phyloP scores from a whole-genome alignment of 2,329 filamentous ascomycete genomes.

The Geoglossum cookeanum region DNA sequence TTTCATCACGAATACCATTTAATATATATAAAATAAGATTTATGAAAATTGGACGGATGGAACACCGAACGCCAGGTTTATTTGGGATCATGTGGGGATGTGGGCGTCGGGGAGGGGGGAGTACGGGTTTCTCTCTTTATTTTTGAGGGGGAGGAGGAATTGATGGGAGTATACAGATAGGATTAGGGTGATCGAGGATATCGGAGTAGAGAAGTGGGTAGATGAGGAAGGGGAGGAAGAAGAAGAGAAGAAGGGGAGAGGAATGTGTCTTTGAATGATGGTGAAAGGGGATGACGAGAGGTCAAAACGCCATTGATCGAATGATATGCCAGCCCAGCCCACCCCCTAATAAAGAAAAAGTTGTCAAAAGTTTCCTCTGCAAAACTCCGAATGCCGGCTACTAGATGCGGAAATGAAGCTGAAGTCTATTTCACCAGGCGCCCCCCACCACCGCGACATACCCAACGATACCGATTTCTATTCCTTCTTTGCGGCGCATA shows the following conservation, averaged over 20 bases:
- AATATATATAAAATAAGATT: too few species aligned
- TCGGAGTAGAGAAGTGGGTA: too few species aligned
- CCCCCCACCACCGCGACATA: background rate
- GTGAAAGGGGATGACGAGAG: background rate
- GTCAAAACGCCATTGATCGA: background rate
- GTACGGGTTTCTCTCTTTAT: too few species aligned
- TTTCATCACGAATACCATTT: too few species aligned
- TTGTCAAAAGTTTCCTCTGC: background rate
- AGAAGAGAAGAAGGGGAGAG: background rate
- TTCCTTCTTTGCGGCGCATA: background rate
- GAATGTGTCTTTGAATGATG: too few species aligned
- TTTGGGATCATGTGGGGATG: too few species aligned
- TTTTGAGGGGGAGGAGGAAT: too few species aligned
- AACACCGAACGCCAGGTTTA: too few species aligned
- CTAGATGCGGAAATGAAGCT: background rate
- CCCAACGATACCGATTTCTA: background rate
- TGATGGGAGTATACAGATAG: too few species aligned
- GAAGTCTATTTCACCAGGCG: background rate
- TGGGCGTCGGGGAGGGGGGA: too few species aligned
- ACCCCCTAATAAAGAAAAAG: too few species aligned
- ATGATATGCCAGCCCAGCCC: background rate
- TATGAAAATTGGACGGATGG: too few species aligned
- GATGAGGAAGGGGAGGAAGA: background rate
- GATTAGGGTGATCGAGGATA: background rate
- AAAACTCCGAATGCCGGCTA: background rate